Evolutionary conservation across 106 monocot genomes (phyloP), one percentile per base, ranked within the genome.

Genomic region (Narthecium ossifragum): DNA sequence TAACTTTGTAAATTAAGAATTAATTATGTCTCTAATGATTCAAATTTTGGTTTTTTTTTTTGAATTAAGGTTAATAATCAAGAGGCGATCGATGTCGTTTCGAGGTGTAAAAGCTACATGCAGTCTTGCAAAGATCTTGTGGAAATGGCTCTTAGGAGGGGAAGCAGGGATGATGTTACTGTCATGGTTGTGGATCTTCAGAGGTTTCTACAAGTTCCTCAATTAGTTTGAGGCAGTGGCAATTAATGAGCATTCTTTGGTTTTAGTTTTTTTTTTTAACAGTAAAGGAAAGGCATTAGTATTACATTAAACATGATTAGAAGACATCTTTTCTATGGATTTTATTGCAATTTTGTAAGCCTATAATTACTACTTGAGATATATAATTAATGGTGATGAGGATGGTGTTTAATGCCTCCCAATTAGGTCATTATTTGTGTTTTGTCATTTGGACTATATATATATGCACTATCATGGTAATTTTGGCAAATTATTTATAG

Each of bases 1-100:
- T n/a, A n/a, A n/a, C n/a, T n/a, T n/a, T n/a, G n/a, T n/a, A n/a
- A n/a, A n/a, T n/a, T n/a, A n/a, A n/a, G n/a, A n/a, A n/a, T n/a
- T n/a, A n/a, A n/a, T n/a, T n/a, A n/a, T n/a, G n/a, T n/a, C n/a
- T n/a, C n/a, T n/a, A n/a, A n/a, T n/a, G n/a, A n/a, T n/a, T n/a
- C 13, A 33, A 29, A 14, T 13, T 25, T 58, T 50, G 47, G 15
- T 26, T 46, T 53, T 12, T 10, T 41, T n/a, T n/a, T n/a, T n/a
- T n/a, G n/a, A n/a, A n/a, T n/a, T n/a, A 28, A 80, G 80, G 80
- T 80, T 25, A 51, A 38, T 13, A 69, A 70, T 67, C 70, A 75
- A 33, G 74, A 80, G 36, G 80, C 80, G 34, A 70, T 74, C 14
- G 74, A 74, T 39, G 56, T 57, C 14, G 74, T 74, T 12, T 17